Base-by-base conservation (phyloP, 2,329 filamentous ascomycete genomes). In the Fusarium sp. region DNA sequence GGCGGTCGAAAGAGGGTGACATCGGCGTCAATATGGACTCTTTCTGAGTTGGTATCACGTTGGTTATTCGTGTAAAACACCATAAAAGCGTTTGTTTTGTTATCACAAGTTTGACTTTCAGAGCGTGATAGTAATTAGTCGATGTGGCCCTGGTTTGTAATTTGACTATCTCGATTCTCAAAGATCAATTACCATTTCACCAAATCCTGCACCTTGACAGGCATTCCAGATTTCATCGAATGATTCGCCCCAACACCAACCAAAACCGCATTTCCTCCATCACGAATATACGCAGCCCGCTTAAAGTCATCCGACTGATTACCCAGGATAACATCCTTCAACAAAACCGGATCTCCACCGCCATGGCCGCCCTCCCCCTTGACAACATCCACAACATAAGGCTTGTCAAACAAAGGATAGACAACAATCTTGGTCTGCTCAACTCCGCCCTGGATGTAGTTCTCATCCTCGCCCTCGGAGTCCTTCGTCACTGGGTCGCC, bases 161-260 rank as follows among this genome's bases (percentile, higher is more conserved):
- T 7, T 7, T 47, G 2, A 15, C 14, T 24, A 24, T 26, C 5
- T 50, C 7, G 5, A 11, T 11, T 8, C 17, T n/a, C 6, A 3
- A 6, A 2, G 5, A 6, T 33, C 3, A 20, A 10, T 41, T 56
- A 72, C 70, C 70, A 72, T 11, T 52, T 56, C 0, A 72, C 65
- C 45, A 72, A 50, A 0, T 73, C 68, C 17, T 72, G 70, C 8
- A 72, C 68, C 47, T 71, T 72, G 5, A 72, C 32, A 1, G 70
- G 70, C 70, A 72, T 43, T 0, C 70, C 70, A 9, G 55, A 61
- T 46, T 63, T 68, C 70, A 89, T 86, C 1, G 85, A 87, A 61
- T 78, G 79, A 59, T 89, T 89, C 0, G 86, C 86, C 2, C 85
- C 86, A 33, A 89, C 87, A 0, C 87, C 87, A 0, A 86, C 88